Base-by-base conservation (phyloP, 2,329 filamentous ascomycete species). In the Aspergillus fumigatiaffinis region DNA sequence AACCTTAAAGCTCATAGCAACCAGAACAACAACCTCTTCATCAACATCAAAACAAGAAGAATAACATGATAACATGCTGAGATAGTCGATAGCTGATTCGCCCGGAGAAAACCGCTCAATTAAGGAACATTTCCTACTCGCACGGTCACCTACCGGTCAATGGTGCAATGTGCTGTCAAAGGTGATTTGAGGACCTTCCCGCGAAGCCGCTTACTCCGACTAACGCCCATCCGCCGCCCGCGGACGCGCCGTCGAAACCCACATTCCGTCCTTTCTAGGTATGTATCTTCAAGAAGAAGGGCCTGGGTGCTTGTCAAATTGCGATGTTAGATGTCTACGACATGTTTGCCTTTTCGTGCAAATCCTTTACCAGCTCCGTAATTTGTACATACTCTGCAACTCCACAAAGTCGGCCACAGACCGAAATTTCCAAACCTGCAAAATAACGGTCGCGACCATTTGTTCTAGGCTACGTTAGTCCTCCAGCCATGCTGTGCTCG, bases 401-500 rank as follows among this genome's bases (percentile, higher is more conserved):
- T 20, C 42, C 42, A 46, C 42, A 23, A 23, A 9, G 17, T 54
- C 51, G 44, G 57, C 49, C 17, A 35, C 17, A 54, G 42, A 51
- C 47, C 52, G 57, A 56, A 46, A 28, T 47, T 35, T 35, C 23
- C 50, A 38, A 47, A 42, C 41, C 56, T 35, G 57, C 55, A 51
- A 61, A 57, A 60, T 53, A 61, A 53, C 54, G 54, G 52, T 59
- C 46, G 57, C 25, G 38, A 60, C 57, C 57, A 57, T 61, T 56
- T 55, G 28, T 41, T 53, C 47, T 53, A 47, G 44, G 44, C 44
- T 23, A 47, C 12, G 21, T 23, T 47, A 47, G 44, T 26, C 44
- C 21, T 14, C 23, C 23, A 25, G 44, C 21, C 23, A 47, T 26
- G 20, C 21, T 12, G 44, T 17, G 44, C 44, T 47, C 44, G 44